Percentiles rank a stretch among this genome's conserved stretches.
These are phyloP conservation scores for Trypanosoma theileri DNA, from an alignment of 208 protist genomes.

Conservation along the genomic window DNA sequence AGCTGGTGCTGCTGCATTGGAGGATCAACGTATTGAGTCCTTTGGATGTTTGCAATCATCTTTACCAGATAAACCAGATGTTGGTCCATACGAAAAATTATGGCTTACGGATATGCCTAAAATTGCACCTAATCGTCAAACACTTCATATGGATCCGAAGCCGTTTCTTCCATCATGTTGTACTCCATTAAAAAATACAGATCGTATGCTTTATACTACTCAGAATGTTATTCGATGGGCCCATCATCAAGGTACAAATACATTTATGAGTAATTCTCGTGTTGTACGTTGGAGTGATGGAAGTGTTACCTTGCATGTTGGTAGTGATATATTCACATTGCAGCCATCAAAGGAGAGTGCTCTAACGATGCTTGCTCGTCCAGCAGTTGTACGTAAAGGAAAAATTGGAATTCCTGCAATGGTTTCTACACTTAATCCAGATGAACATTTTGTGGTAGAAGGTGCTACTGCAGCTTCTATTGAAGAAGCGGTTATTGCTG, in stretches of 20 bases:
- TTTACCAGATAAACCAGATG: slow-evolving; percentile 19
- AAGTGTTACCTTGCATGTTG: slow-evolving; percentile 78
- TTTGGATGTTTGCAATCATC: slow-evolving; percentile 54
- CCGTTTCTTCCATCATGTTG: slow-evolving; percentile 58
- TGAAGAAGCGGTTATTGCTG: slow-evolving; percentile 66
- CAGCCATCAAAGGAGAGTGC: slow-evolving; percentile 47
- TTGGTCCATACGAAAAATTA: slow-evolving; percentile 29
- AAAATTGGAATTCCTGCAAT: slow-evolving; percentile 54
- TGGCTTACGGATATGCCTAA: slow-evolving; percentile 87
- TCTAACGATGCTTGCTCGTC: slow-evolving; percentile 57
- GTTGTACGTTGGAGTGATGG: slow-evolving; percentile 86
- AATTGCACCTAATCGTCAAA: slow-evolving; percentile 79
- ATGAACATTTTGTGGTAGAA: slow-evolving; percentile 65
- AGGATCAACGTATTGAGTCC: slow-evolving; percentile 31
- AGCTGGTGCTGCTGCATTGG: slow-evolving; percentile 38
- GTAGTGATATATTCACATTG: slow-evolving; percentile 63
- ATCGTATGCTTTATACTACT: slow-evolving; percentile 75
- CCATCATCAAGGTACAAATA: slow-evolving; percentile 35
- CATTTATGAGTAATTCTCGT: slow-evolving; percentile 74
- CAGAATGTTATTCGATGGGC: slow-evolving; percentile 84
- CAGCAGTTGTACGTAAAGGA: slow-evolving; percentile 41
- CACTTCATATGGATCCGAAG: slow-evolving; percentile 78
- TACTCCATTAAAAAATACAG: slow-evolving; percentile 59
- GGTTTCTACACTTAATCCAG: slow-evolving; percentile 42
- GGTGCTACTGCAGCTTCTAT: slow-evolving; percentile 63